Base-by-base conservation (phyloP, 176 grass and related monocot species). In the Avena insularis region DNA sequence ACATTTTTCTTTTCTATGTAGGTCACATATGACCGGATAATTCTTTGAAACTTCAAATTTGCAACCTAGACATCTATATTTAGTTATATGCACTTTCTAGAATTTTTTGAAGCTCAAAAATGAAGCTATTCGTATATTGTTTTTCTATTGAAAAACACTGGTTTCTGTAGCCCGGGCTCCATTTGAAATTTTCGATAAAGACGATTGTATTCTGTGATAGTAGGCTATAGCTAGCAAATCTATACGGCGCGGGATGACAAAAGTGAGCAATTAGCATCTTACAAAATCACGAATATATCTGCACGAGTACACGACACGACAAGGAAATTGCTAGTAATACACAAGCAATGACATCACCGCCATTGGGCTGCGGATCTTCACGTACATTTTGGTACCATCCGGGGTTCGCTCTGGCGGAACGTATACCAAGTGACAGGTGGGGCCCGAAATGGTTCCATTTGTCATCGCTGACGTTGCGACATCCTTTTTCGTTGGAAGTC, bases 281-380 rank as follows among this genome's bases (percentile, higher is more conserved):
- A 61, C 17, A 58, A 58, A 6, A 58, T 58, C 55, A 58, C 19
- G 14, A 58, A 20, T 58, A 58, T n/a, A 58, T 61, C 59, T 25
- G n/a, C n/a, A 58, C 9, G 59, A 16, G 17, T 58, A 20, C 1
- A 10, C 2, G 59, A 20, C 1, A 10, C 2, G 59, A 61, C 59
- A 61, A 23, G 9, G 59, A 61, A 61, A 61, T 4, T 66, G 27
- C 31, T 36, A 68, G 6, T 36, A 17, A 36, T 68, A 68, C 31
- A 68, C 31, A 68, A 68, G 65, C 65, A 68, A 68, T 68, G 65
- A 35, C 65, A 68, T 68, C 65, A 68, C 2, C 6, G 65, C 63
- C 63, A 33, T 35, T 23, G 27, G 65, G 65, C 65, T 16, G 31
- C 31, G 65, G 65, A 68, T 68, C 31, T 65, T 13, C 61, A 64